Base-by-base conservation (phyloP, 2,329 filamentous ascomycete genomes). In the Calonectria leucothoes region DNA sequence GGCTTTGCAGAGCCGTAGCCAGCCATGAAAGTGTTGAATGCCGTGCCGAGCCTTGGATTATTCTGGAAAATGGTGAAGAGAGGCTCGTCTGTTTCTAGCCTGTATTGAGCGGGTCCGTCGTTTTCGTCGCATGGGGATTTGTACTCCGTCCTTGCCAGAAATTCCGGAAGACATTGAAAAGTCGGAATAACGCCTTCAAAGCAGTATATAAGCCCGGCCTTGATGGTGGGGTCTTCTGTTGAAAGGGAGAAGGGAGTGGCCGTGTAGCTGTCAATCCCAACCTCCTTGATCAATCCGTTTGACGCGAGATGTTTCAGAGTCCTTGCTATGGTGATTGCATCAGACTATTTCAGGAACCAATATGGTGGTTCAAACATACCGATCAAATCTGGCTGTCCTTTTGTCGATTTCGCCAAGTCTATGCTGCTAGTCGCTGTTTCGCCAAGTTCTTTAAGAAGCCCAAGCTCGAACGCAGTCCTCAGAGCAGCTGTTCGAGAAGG, bases 21-120 rank as follows among this genome's bases (percentile, higher is more conserved):
- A 17, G 81, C 79, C 84, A 86, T 85, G 69, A 82, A 82, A 3
- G 80, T 81, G 10, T 79, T 82, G 66, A 85, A 85, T 20, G 79
- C 79, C 42, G 78, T 80, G 11, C 81, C 80, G 15, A 77, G 80
- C 0, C 76, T 72, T 1, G 81, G 76, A n/a, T 79, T 82, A 23
- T 79, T 76, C 52, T 81, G 78, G 14, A 83, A 73, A 4, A 83
- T 81, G 3, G 74, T 82, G 39, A 85, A 85, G 77, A 84, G 83
- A 31, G 74, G 67, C 29, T 81, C 82, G 17, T 79, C 74, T n/a
- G 78, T 76, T 37, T 73, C 69, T 8, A 77, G 14, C 1, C 74
- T 72, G 45, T 76, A 70, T 48, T 77, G 74, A 4, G 75, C 74
- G 14, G 74, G 76, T 0, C 74, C 74, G 37, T 81, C 80, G n/a